These are phyloP conservation scores for Termitomyces sp. DNA, from an alignment of 768 basidiomycete species.

Conservation along the genomic window DNA sequence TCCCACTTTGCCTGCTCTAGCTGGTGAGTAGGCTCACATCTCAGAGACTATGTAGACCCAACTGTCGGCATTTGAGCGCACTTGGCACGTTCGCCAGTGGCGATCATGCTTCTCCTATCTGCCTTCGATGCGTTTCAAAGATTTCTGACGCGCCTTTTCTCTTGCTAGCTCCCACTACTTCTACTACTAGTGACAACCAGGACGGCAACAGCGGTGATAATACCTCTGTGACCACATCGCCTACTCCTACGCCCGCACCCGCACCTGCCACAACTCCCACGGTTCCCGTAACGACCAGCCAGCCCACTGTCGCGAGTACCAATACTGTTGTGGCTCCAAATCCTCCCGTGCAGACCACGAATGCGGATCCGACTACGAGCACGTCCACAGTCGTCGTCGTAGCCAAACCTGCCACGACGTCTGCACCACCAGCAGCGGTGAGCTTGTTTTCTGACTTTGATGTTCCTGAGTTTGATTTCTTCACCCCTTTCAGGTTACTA, in stretches of 20 bases:
- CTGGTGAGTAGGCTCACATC: conserved; percentile 1
- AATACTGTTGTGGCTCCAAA: neutral
- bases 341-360: neutral
- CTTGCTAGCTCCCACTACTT: neutral
- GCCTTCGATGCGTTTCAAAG: neutral
- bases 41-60: neutral
- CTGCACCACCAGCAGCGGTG: neutral
- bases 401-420: neutral
- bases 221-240: neutral
- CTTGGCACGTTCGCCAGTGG: neutral
- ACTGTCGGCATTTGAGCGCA: neutral
- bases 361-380: conserved; percentile 1
- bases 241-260: neutral
- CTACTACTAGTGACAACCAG: neutral
- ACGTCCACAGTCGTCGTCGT: neutral
- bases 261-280: neutral
- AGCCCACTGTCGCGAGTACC: neutral
- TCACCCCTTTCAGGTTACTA: neutral
- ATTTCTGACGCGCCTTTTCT: neutral
- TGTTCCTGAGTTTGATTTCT: neutral
- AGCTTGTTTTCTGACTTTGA: neutral
- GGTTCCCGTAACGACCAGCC: neutral
- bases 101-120: neutral
- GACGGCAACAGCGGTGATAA: no score
- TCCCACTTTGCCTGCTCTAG: conserved; percentile 2